A percentile compares a stretch with the other conserved stretches of the same genome.
Evolutionary conservation across 2,329 filamentous ascomycete genomes (phyloP).

Genomic region (Xylariaceae sp.): DNA sequence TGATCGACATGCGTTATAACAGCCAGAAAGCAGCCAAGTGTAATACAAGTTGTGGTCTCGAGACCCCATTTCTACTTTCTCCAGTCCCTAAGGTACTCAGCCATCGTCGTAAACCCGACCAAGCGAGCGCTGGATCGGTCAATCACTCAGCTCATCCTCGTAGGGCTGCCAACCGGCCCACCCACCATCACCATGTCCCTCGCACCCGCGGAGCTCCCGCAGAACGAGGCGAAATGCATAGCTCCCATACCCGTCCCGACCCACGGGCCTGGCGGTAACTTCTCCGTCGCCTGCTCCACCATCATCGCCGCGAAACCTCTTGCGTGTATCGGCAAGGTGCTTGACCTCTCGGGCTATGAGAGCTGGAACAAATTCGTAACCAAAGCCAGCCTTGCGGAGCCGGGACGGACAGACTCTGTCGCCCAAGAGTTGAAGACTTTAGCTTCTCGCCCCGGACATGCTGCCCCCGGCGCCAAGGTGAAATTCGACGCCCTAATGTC

Average conservation of each 20-base stretch:
- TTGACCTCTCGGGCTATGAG: conserved; percentile 9
- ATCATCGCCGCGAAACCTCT: conserved; percentile 9
- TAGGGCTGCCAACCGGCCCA: not conserved
- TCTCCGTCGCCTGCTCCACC: conserved; percentile 13
- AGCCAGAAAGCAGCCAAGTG: too few relatives aligned
- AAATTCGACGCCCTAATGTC: conserved; percentile 15
- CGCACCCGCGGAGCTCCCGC: conserved; percentile 11
- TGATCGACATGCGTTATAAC: too few relatives aligned
- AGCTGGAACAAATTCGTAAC: conserved; percentile 16
- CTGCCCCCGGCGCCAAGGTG: conserved; percentile 7
- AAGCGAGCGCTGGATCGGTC: too few relatives aligned
- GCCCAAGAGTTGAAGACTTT: conserved; percentile 1
- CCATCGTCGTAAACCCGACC: too few relatives aligned
- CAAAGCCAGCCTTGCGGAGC: not conserved
- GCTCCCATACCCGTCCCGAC: conserved; percentile 16
- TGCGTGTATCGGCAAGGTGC: conserved; percentile 9
- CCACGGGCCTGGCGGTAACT: conserved; percentile 11
- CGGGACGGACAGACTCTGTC: not conserved
- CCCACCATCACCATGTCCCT: conserved; percentile 6
- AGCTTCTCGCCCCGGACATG: not conserved
- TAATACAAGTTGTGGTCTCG: too few relatives aligned
- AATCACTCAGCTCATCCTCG: not conserved
- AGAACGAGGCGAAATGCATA: conserved; percentile 1
- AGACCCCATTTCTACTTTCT: too few relatives aligned
- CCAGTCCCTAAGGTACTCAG: too few relatives aligned